phyloP scores from a whole-genome alignment of 257 asterid genomes.

The Euphrasia confusa region DNA sequence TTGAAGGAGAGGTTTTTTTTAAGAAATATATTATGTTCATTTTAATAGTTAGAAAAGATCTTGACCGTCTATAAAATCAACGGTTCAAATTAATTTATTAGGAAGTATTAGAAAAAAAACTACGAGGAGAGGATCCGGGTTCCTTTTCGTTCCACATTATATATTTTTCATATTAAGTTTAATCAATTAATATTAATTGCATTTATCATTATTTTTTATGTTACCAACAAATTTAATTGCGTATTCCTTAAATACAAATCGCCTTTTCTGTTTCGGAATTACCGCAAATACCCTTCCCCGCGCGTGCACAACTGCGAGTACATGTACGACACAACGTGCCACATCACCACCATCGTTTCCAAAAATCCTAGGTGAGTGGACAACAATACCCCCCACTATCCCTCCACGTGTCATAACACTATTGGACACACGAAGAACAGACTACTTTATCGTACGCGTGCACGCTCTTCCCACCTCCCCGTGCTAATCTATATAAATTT shows the following conservation, averaged over 20 bases:
- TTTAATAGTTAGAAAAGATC: too few relatives aligned
- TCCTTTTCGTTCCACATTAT: too few relatives aligned
- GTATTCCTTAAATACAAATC: not conserved
- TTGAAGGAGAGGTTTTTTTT: too few relatives aligned
- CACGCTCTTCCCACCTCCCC: not conserved
- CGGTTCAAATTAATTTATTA: too few relatives aligned
- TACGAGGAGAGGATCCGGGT: too few relatives aligned
- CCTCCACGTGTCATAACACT: not conserved
- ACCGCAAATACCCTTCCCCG: slow-evolving; percentile 7
- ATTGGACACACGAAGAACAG: slow-evolving; percentile 9
- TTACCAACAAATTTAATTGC: too few relatives aligned
- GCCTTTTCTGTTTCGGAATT: not conserved
- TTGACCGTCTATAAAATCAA: too few relatives aligned
- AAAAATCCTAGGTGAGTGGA: not conserved
- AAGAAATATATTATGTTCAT: too few relatives aligned
- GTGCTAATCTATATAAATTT: slow-evolving; percentile 36
- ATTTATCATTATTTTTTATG: too few relatives aligned
- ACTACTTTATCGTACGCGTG: slow-evolving; percentile 5
- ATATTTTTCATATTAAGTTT: too few relatives aligned
- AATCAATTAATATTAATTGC: too few relatives aligned
- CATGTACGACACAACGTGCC: not conserved
- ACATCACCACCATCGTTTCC: not conserved
- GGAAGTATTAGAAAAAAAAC: too few relatives aligned
- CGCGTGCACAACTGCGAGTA: not conserved
- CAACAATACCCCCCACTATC: not conserved